These are phyloP conservation scores for Sugiyamaella paludigena DNA, from an alignment of 1,139 yeast genomes.

Conservation along the genomic window DNA sequence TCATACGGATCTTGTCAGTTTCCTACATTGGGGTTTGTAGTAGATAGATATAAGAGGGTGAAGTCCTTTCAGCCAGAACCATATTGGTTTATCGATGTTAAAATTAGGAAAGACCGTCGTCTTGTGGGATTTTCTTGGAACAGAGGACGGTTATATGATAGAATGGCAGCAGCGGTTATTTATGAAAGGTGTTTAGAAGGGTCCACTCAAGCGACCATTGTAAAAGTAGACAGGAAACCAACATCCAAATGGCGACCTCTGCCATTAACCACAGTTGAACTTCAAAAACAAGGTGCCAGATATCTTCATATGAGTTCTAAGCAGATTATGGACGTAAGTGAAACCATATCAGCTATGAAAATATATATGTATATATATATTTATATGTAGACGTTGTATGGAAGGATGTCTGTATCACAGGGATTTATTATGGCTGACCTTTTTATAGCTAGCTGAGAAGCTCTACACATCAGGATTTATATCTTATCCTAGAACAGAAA, in stretches of 20 bases:
- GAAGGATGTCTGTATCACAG: too few relatives aligned
- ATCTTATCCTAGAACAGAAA: conserved; percentile 97
- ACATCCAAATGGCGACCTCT: conserved; percentile 78
- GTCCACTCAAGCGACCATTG: conserved; percentile 50
- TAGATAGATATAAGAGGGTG: conserved; percentile 83
- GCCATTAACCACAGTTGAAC: conserved; percentile 93
- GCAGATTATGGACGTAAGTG: conserved; percentile 54
- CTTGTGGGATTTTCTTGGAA: conserved; percentile 60
- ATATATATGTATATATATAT: too few relatives aligned
- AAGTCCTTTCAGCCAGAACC: conserved; percentile 68
- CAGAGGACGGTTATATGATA: conserved; percentile 68
- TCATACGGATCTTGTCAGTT: conserved; percentile 97
- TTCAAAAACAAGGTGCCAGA: conserved; percentile 82
- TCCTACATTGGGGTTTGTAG: conserved; percentile 95
- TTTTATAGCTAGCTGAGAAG: conserved; percentile 57
- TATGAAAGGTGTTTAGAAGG: conserved; percentile 62
- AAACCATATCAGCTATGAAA: too few relatives aligned
- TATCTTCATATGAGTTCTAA: conserved; percentile 79
- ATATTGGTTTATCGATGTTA: conserved; percentile 71
- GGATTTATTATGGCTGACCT: not conserved
- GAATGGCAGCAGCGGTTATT: conserved; percentile 57
- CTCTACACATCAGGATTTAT: conserved; percentile 82
- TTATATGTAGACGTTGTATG: too few relatives aligned
- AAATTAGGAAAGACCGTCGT: conserved; percentile 41
- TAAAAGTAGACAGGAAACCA: conserved; percentile 55